Evolutionary conservation across 2,329 filamentous ascomycete species (phyloP).

Genomic region (Fusarium citri): DNA sequence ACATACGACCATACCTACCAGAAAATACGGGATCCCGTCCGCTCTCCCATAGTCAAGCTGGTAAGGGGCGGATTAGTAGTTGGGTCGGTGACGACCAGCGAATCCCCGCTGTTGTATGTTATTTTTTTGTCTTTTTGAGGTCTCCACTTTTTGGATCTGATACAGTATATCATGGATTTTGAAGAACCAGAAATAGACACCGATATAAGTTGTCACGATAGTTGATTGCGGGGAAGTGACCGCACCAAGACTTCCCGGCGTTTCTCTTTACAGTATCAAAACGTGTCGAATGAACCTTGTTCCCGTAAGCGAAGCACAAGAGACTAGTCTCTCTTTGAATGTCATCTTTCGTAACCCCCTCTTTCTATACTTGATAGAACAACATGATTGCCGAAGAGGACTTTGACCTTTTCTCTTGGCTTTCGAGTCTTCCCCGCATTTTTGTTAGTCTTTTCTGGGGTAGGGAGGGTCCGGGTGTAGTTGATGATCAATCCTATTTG

Average conservation of each 20-base stretch:
- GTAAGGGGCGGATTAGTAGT: too few species aligned
- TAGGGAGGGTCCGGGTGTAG: constrained; percentile 11
- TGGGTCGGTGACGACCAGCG: too few species aligned
- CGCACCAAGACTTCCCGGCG: neutral
- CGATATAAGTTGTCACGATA: constrained; percentile 11
- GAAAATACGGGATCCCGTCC: constrained; percentile 30
- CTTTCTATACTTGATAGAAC: neutral
- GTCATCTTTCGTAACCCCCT: constrained; percentile 27
- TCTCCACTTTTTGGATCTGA: neutral
- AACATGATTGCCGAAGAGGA: constrained; percentile 23
- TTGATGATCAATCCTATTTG: constrained; percentile 26
- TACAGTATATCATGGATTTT: neutral
- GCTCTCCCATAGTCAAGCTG: constrained; percentile 12
- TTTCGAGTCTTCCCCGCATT: constrained; percentile 37
- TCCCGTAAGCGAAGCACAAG: neutral
- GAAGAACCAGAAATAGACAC: neutral
- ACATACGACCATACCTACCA: constrained; percentile 30
- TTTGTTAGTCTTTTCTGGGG: constrained; percentile 19
- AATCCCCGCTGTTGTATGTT: neutral
- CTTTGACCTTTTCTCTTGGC: constrained; percentile 7
- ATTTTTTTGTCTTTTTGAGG: neutral
- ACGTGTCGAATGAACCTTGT: neutral
- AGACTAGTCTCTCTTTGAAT: constrained; percentile 8
- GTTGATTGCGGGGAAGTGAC: constrained; percentile 22
- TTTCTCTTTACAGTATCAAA: neutral